These are phyloP conservation scores for peach (Prunus persica) DNA, from an alignment of 306 rosid species.

Conservation along the genomic window Prunus_persica_NCBIv2 NC_034009.1:15865501-15866000, in stretches of 20 bases:
- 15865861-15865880: neutral
- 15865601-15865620: no score
- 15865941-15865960: no score
- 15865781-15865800: neutral
- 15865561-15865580: slow-evolving; percentile 9
- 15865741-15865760: neutral
- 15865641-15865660: no score
- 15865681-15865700: slow-evolving; percentile 13
- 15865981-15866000: no score
- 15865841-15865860: neutral
- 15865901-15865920: neutral
- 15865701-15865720: neutral
- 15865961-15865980: no score
- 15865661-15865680: neutral
- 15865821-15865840: neutral
- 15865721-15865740: neutral
- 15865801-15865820: no score
- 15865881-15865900: neutral
- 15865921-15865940: neutral
- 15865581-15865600: no score
- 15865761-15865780: neutral
- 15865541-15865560: slow-evolving; percentile 7
- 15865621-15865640: no score
- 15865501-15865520: no score
- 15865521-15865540: neutral